phyloP scores from a whole-genome alignment of 2,329 filamentous ascomycete species.

The Camillea tinctor region DNA sequence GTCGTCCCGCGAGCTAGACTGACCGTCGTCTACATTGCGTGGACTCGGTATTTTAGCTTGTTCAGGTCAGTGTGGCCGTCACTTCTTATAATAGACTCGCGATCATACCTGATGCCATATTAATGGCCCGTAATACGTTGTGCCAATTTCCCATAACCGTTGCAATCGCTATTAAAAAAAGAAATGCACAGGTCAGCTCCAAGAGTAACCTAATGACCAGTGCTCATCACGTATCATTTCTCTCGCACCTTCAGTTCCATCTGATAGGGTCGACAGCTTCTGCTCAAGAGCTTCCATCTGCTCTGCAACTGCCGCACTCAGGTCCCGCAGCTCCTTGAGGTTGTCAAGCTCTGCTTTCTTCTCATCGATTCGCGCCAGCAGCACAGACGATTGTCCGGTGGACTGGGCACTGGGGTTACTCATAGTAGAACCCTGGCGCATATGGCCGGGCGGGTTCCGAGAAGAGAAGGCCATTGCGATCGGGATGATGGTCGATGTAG shows the following conservation, averaged over 20 bases:
- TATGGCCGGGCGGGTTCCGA: conserved; percentile 61
- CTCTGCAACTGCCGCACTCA: conserved; percentile 73
- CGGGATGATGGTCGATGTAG: conserved; percentile 1
- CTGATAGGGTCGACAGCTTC: conserved; percentile 73
- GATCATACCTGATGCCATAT: conserved; percentile 76
- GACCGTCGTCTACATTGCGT: conserved; percentile 39
- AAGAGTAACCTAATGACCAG: background rate
- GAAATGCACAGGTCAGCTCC: conserved; percentile 17
- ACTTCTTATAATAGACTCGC: background rate
- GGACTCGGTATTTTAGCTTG: conserved; percentile 69
- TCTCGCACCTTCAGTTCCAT: conserved; percentile 72
- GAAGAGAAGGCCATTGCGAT: conserved; percentile 55
- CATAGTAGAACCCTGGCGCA: conserved; percentile 60
- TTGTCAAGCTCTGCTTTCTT: conserved; percentile 83
- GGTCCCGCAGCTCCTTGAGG: conserved; percentile 72
- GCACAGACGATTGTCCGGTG: conserved; percentile 63
- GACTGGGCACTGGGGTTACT: conserved; percentile 42
- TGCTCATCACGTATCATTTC: background rate
- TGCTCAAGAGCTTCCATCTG: conserved; percentile 82
- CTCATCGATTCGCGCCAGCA: conserved; percentile 76
- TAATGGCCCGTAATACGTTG: conserved; percentile 79
- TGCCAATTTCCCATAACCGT: conserved; percentile 87
- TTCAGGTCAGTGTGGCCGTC: background rate
- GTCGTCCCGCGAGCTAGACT: conserved; percentile 37
- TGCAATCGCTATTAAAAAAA: conserved; percentile 77